Conservation (phyloP, 129 eudicot genomes). For the Flaveria brownii region DNA sequence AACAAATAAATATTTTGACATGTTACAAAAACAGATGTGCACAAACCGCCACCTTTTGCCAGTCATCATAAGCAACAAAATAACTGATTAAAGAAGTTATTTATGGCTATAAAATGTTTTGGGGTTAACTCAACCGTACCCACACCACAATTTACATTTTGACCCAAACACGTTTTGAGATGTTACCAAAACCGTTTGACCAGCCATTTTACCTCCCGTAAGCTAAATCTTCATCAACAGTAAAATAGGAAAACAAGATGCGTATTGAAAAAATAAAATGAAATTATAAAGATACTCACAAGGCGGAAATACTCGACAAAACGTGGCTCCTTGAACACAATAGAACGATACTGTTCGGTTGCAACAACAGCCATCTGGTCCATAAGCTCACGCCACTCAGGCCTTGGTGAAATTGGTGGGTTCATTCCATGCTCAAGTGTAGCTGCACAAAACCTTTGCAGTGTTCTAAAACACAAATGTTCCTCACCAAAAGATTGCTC, state of each 20-base stretch:
- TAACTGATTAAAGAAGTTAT: neutral
- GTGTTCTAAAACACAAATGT: constrained; percentile 91
- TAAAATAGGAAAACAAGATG: neutral
- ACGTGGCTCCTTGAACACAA: constrained; percentile 88
- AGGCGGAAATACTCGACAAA: constrained; percentile 99
- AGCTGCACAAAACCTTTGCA: constrained; percentile 95
- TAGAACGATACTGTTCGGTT: constrained; percentile 72
- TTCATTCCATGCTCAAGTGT: constrained; percentile 97
- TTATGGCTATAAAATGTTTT: neutral
- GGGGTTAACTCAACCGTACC: neutral
- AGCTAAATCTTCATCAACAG: neutral
- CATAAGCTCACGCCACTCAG: constrained; percentile 92
- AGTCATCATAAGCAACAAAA: neutral
- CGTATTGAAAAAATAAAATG: neutral
- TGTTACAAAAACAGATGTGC: neutral
- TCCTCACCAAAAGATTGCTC: constrained; percentile 98
- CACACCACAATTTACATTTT: neutral
- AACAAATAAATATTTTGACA: too few species aligned
- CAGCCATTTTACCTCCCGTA: neutral
- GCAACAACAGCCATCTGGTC: constrained; percentile 83
- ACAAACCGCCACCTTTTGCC: neutral
- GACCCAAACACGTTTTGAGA: neutral
- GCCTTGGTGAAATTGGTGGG: constrained; percentile 89
- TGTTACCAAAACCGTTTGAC: neutral
- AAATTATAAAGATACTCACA: constrained; percentile 46